A percentile compares a stretch with the other conserved stretches of the same genome.
phyloP scores from a whole-genome alignment of 1,284 basidiomycete genomes.

The Trametes pubescens region DNA sequence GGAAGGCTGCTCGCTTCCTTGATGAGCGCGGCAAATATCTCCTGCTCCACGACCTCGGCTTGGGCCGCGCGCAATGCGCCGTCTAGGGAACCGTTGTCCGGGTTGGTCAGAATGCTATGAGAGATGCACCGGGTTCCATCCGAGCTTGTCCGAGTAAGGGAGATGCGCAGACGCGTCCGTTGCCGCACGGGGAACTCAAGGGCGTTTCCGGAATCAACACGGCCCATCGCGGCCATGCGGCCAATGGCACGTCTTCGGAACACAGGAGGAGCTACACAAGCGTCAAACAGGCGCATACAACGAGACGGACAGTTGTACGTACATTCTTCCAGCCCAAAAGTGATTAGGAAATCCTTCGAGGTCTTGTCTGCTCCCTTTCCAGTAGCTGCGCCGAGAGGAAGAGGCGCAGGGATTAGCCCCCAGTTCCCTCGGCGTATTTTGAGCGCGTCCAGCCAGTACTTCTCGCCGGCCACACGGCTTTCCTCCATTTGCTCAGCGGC shows the following conservation, averaged over 20 bases:
- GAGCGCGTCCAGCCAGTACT: slow-evolving; percentile 82
- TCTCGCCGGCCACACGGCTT: slow-evolving; percentile 64
- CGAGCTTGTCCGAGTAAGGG: slow-evolving; percentile 49
- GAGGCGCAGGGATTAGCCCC: slow-evolving; percentile 78
- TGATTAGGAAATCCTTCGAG: slow-evolving; percentile 79
- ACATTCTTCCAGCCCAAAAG: slow-evolving; percentile 84
- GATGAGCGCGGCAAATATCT: slow-evolving; percentile 77
- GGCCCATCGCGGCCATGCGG: slow-evolving; percentile 62
- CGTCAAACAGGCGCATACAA: slow-evolving; percentile 15
- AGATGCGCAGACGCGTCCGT: slow-evolving; percentile 64
- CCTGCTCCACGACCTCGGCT: slow-evolving; percentile 77
- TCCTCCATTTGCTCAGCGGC: slow-evolving; percentile 76
- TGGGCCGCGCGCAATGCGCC: slow-evolving; percentile 64
- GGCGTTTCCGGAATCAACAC: slow-evolving; percentile 43
- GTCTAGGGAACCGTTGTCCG: slow-evolving; percentile 54
- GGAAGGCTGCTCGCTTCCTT: slow-evolving; percentile 75
- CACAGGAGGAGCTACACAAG: slow-evolving; percentile 59
- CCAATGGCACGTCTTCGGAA: slow-evolving; percentile 74
- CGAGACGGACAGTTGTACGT: slow-evolving; percentile 15
- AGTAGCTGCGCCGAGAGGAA: slow-evolving; percentile 69
- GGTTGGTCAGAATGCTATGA: slow-evolving; percentile 47
- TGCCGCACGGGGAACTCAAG: slow-evolving; percentile 73
- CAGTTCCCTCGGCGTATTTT: slow-evolving; percentile 78
- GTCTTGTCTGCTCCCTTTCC: slow-evolving; percentile 81
- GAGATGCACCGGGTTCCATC: slow-evolving; percentile 46